A percentile compares a stretch with the other conserved stretches of the same genome.
Conservation (phyloP, 2,329 filamentous ascomycete species). For the Nemania sp. region DNA sequence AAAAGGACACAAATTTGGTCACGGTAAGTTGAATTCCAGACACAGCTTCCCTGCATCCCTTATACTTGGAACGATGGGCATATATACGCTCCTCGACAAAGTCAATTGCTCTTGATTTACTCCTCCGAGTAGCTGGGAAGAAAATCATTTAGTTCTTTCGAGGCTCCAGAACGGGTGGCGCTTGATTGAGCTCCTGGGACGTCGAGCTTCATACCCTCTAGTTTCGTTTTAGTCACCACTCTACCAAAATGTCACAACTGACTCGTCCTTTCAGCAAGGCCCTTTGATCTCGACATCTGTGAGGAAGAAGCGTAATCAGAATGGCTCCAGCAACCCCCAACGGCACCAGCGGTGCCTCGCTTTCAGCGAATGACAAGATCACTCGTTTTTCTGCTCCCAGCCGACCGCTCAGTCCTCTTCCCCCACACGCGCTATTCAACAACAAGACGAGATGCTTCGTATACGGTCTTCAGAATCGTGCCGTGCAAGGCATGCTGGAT, state of each 20-base stretch:
- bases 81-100: background rate
- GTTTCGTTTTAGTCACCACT: background rate
- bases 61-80: background rate
- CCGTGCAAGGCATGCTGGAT: conserved; percentile 92
- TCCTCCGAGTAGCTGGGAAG: background rate
- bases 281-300: background rate
- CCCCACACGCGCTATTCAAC: conserved; percentile 92
- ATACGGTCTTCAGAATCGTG: conserved; percentile 96
- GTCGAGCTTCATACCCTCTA: background rate
- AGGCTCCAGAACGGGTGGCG: background rate
- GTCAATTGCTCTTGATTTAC: background rate
- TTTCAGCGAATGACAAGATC: conserved; percentile 97
- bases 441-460: conserved; percentile 99
- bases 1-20: conserved; percentile 11
- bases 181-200: background rate
- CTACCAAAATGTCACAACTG: background rate
- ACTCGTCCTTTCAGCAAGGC: conserved; percentile 11
- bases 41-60: background rate
- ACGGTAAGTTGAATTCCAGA: conserved; percentile 21
- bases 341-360: conserved; percentile 53
- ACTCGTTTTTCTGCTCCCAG: conserved; percentile 92
- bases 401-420: conserved; percentile 85
- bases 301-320: conserved; percentile 39
- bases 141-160: too few species aligned
- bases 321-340: conserved; percentile 59